These are phyloP conservation scores for Saccharum officinarum DNA, from an alignment of 176 grass and related monocot genomes.

Conservation along the genomic window DNA sequence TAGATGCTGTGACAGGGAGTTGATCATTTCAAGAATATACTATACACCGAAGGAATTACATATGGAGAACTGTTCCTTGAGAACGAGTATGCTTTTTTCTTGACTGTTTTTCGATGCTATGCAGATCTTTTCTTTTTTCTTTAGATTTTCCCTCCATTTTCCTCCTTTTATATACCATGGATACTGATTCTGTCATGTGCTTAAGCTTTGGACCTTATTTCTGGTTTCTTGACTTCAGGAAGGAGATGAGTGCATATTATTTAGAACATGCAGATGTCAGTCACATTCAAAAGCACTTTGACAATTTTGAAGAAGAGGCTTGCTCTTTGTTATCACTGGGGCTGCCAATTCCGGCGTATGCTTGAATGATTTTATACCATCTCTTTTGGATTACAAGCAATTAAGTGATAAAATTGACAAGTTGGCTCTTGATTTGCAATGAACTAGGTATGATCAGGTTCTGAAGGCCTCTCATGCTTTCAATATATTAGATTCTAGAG, in stretches of 20 bases:
- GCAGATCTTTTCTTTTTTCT: slow-evolving; percentile 18
- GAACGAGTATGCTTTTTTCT: slow-evolving; percentile 72
- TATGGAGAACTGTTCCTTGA: slow-evolving; percentile 98
- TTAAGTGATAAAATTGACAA: slow-evolving; percentile 25
- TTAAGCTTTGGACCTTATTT: slow-evolving; percentile 3
- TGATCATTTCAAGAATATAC: slow-evolving; percentile 98
- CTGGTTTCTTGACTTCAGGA: slow-evolving; percentile 64
- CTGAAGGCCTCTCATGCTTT: slow-evolving; percentile 99
- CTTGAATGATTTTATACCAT: slow-evolving; percentile 31
- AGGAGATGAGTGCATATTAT: slow-evolving; percentile 99
- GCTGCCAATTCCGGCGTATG: slow-evolving; percentile 95
- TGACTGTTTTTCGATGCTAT: slow-evolving; percentile 10
- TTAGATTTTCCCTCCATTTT: background rate
- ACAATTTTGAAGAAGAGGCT: slow-evolving; percentile 90
- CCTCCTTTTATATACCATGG: background rate
- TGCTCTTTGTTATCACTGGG: slow-evolving; percentile 61
- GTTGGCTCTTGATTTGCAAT: slow-evolving; percentile 48
- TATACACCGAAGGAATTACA: slow-evolving; percentile 81
- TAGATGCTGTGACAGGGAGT: slow-evolving; percentile 84
- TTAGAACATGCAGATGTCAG: slow-evolving; percentile 75
- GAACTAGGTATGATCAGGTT: slow-evolving; percentile 87
- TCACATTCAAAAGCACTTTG: slow-evolving; percentile 85
- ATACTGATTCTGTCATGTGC: background rate
- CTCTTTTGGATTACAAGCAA: background rate
- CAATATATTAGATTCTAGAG: slow-evolving; percentile 96